A percentile compares a stretch with the other conserved stretches of the same genome.
Conservation (phyloP, 2,329 filamentous ascomycete genomes). For the Daldinia eschscholtzii region DNA sequence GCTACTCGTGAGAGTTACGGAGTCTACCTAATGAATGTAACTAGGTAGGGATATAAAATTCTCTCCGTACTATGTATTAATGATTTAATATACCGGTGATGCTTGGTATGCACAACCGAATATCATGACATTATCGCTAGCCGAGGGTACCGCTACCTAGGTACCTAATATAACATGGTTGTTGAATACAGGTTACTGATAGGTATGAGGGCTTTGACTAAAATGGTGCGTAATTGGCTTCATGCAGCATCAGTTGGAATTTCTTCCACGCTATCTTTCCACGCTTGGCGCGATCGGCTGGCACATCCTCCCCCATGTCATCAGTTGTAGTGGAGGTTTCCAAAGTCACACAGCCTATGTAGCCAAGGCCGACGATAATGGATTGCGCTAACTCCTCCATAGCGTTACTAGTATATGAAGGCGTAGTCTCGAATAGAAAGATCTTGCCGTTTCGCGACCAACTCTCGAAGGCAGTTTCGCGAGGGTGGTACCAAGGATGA, state of each 20-base stretch:
- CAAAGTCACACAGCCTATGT: not conserved
- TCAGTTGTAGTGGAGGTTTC: not conserved
- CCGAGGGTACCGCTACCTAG: not conserved
- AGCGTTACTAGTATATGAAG: not conserved
- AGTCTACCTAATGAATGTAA: conserved; percentile 31
- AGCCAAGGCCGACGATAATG: not conserved
- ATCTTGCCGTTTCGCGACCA: not conserved
- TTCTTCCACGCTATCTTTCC: not conserved
- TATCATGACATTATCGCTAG: not conserved
- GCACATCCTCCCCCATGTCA: not conserved
- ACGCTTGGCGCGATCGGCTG: not conserved
- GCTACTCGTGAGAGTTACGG: conserved; percentile 45
- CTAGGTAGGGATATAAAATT: not conserved
- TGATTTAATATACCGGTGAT: not conserved
- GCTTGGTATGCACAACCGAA: not conserved
- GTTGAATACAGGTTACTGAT: not conserved
- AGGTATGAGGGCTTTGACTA: not conserved
- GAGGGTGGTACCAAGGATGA: not conserved
- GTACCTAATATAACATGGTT: not conserved
- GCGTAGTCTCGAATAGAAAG: not conserved
- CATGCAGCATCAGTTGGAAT: not conserved
- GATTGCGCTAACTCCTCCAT: not conserved
- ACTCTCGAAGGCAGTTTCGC: not conserved
- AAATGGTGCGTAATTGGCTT: not conserved
- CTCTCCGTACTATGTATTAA: not conserved